These are phyloP conservation scores for Coleophoma eucalyptorum DNA, from an alignment of 2,329 filamentous ascomycete species.

Conservation along the genomic window DNA sequence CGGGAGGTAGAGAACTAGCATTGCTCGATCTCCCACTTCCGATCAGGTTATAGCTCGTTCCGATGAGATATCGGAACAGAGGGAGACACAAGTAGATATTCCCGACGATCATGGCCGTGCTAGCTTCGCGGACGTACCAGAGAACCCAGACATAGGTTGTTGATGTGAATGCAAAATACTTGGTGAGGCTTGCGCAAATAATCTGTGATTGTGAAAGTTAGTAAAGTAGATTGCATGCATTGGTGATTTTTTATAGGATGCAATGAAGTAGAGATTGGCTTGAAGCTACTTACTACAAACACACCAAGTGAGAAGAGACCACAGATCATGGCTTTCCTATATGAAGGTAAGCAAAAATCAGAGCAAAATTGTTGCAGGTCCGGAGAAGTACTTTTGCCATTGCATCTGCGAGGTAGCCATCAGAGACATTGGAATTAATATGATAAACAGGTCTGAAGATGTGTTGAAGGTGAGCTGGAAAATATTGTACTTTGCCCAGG, in stretches of 20 bases:
- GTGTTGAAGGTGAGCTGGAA: background rate
- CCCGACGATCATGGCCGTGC: constrained; percentile 43
- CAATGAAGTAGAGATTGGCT: too few relatives aligned
- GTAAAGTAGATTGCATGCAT: background rate
- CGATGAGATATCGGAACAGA: too few relatives aligned
- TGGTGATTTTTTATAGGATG: too few relatives aligned
- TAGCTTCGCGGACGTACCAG: constrained; percentile 47
- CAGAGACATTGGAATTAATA: background rate
- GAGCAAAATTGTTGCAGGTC: background rate
- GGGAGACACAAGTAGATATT: constrained; percentile 29
- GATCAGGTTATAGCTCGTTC: too few relatives aligned
- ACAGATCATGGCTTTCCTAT: background rate
- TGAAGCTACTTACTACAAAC: background rate
- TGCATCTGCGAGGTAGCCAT: background rate
- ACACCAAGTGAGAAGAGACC: background rate
- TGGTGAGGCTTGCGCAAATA: constrained; percentile 42
- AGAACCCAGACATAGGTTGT: constrained; percentile 16
- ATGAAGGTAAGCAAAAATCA: background rate
- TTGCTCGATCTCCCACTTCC: too few relatives aligned
- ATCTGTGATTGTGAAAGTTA: constrained; percentile 29
- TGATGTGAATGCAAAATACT: constrained; percentile 31
- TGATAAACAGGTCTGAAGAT: background rate
- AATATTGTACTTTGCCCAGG: background rate
- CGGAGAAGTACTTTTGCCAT: background rate
- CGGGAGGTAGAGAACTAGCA: too few relatives aligned